phyloP scores from a whole-genome alignment of 306 rosid genomes.

The Prinsepia uniflora region DNA sequence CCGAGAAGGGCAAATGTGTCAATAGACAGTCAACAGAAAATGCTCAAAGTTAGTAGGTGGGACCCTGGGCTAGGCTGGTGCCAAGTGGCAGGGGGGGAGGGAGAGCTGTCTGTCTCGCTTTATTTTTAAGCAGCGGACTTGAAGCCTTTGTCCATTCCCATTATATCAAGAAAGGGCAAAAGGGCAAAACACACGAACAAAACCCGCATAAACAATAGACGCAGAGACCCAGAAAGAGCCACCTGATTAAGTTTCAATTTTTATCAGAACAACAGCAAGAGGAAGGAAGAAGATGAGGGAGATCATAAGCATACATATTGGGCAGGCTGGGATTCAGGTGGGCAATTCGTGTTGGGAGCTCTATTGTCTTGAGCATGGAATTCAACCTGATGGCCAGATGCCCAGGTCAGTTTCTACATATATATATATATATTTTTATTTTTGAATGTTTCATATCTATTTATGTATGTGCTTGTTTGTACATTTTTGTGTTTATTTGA shows the following conservation, averaged over 20 bases:
- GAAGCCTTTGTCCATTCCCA: conserved; percentile 26
- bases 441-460: background rate
- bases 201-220: background rate
- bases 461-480: background rate
- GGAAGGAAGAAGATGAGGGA: conserved; percentile 57
- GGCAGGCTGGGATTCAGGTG: conserved; percentile 96
- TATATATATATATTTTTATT: background rate
- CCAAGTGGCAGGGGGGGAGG: conserved; percentile 17
- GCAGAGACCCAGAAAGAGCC: background rate
- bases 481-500: background rate
- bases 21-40: background rate
- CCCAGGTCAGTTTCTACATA: conserved; percentile 44
- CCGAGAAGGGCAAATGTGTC: background rate
- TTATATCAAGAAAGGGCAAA: background rate
- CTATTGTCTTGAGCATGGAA: conserved; percentile 98
- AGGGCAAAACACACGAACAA: background rate
- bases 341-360: conserved; percentile 99
- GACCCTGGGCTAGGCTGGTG: conserved; percentile 27
- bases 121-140: conserved; percentile 16
- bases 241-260: background rate
- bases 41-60: background rate
- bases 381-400: conserved; percentile 89
- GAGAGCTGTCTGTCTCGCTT: background rate
- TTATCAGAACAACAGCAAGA: background rate
- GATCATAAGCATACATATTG: conserved; percentile 92